These are phyloP conservation scores for Physocladia obscura DNA, from an alignment of 192 early-diverging fungal genomes.

Conservation along the genomic window DNA sequence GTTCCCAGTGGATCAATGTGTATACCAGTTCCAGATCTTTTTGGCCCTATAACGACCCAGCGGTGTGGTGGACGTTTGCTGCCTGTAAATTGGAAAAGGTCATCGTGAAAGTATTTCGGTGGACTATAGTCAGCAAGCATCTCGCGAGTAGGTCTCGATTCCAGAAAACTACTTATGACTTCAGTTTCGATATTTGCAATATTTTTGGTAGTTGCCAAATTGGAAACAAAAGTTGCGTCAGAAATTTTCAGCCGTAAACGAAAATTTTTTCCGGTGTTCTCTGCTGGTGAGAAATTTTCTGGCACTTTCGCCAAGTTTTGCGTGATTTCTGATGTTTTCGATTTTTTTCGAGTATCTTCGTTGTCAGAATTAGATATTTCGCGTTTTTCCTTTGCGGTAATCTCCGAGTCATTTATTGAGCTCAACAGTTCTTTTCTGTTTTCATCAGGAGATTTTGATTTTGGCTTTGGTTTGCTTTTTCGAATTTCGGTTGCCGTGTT, in stretches of 20 bases:
- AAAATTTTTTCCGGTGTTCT: no score
- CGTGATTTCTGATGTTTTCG: neutral
- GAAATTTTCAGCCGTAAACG: no score
- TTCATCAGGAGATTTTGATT: neutral
- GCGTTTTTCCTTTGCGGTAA: neutral
- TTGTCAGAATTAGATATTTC: neutral
- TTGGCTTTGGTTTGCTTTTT: slow-evolving; percentile 7
- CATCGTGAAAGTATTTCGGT: slow-evolving; percentile 72
- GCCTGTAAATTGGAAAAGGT: slow-evolving; percentile 68
- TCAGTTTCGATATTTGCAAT: neutral
- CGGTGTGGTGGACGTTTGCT: slow-evolving; percentile 66
- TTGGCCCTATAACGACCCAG: slow-evolving; percentile 76
- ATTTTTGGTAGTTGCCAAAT: neutral
- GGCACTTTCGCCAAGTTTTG: neutral
- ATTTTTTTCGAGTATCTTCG: neutral
- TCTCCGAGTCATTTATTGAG: no score
- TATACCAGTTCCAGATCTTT: slow-evolving; percentile 70
- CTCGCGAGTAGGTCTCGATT: slow-evolving; percentile 28
- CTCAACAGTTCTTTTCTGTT: no score
- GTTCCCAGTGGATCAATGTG: slow-evolving; percentile 76
- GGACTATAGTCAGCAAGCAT: slow-evolving; percentile 65
- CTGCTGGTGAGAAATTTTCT: no score
- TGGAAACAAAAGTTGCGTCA: no score
- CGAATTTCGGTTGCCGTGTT: slow-evolving; percentile 32
- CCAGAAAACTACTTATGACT: neutral